Conservation (phyloP, 139 green algal species). For the Haematococcus lacustris region DNA sequence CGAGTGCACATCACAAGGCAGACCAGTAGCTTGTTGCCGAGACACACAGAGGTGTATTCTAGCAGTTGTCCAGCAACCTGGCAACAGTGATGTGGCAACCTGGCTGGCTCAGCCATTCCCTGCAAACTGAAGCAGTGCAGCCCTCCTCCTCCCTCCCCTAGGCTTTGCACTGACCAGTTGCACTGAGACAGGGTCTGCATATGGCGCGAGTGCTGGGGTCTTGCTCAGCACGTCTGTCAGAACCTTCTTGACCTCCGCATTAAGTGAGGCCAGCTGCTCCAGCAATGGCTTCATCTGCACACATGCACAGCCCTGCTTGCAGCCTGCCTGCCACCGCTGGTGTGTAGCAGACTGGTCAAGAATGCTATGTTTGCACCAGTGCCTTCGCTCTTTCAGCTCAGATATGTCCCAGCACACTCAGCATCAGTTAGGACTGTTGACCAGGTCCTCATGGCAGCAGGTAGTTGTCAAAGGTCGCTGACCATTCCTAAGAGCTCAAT, state of each 20-base stretch:
- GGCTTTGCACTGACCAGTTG: neutral
- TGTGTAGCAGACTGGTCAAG: neutral
- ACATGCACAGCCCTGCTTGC: neutral
- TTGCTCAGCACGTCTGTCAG: neutral
- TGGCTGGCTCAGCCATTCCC: neutral
- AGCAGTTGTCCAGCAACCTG: neutral
- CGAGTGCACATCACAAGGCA: neutral
- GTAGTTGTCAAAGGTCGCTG: too few species aligned
- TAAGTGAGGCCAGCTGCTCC: neutral
- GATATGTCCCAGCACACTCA: too few species aligned
- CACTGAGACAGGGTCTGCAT: neutral
- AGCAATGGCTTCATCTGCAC: neutral
- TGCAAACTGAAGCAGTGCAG: too few species aligned
- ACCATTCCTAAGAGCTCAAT: too few species aligned
- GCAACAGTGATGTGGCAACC: neutral
- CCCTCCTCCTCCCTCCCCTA: neutral
- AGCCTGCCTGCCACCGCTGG: neutral
- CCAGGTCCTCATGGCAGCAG: too few species aligned
- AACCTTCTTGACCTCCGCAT: neutral
- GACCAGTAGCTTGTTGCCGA: neutral
- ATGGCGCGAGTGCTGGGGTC: neutral
- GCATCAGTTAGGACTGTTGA: too few species aligned
- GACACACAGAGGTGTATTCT: too few species aligned
- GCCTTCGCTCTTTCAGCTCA: neutral
- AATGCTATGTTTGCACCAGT: neutral